phyloP scores from a whole-genome alignment of 2,329 filamentous ascomycete genomes.

The Trichoderma citrinoviride region DNA sequence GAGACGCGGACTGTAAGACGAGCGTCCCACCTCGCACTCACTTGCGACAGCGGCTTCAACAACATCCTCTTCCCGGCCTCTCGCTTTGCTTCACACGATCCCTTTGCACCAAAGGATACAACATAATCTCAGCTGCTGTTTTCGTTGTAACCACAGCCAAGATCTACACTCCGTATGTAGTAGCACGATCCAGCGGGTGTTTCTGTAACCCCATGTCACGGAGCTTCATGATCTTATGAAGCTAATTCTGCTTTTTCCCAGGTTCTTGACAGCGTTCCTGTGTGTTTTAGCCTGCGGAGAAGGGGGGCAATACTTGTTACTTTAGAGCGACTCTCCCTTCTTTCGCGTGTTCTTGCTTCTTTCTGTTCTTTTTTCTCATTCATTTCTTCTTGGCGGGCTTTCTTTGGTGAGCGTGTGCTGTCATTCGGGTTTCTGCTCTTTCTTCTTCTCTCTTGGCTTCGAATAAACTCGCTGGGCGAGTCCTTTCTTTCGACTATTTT shows the following conservation, averaged over 20 bases:
- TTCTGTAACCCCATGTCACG: background rate
- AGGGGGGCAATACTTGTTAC: background rate
- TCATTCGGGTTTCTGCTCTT: background rate
- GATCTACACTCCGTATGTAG: conserved; percentile 2
- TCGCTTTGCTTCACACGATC: no score
- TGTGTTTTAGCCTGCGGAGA: no score
- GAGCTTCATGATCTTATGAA: background rate
- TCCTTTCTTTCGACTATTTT: background rate
- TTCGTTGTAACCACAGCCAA: no score
- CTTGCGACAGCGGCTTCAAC: background rate
- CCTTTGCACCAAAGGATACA: no score
- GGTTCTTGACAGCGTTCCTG: no score
- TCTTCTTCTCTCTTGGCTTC: background rate
- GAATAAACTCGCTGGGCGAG: conserved; percentile 21
- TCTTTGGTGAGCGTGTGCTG: background rate
- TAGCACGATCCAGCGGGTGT: no score
- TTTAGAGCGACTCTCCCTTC: background rate
- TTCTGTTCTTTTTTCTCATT: conserved; percentile 4
- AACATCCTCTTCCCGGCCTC: no score
- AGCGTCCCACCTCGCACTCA: conserved; percentile 9
- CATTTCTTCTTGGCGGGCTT: conserved; percentile 9
- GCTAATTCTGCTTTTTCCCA: no score
- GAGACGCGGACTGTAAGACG: conserved; percentile 22
- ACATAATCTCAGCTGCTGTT: no score
- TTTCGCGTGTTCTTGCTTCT: background rate